Evolutionary conservation across 2,329 filamentous ascomycete genomes (phyloP).

Genomic region (Xylaria sp.): DNA sequence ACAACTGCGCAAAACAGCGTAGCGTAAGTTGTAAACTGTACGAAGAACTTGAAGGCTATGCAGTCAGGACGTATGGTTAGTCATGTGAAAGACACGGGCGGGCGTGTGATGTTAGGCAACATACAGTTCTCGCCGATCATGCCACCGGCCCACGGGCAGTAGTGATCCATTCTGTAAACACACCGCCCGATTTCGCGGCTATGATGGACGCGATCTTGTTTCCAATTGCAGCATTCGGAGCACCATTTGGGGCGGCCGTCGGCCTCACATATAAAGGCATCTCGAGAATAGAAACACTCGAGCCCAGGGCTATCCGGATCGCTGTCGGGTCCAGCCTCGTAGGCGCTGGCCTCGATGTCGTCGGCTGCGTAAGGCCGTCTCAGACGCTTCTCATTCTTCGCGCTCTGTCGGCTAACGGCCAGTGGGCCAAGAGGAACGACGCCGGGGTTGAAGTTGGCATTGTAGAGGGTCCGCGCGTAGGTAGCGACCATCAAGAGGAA

Average conservation of each 20-base stretch:
- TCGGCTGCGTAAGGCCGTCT: conserved; percentile 35
- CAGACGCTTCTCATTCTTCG: conserved; percentile 45
- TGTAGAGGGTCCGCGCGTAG: conserved; percentile 77
- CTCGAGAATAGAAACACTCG: conserved; percentile 81
- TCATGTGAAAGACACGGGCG: not conserved
- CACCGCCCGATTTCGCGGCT: conserved; percentile 84
- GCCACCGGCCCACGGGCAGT: conserved; percentile 96
- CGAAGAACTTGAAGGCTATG: conserved; percentile 86
- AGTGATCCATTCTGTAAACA: conserved; percentile 92
- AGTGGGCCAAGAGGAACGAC: conserved; percentile 73
- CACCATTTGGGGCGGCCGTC: conserved; percentile 92
- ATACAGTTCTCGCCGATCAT: conserved; percentile 83
- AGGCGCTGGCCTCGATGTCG: conserved; percentile 52
- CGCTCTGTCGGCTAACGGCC: conserved; percentile 46
- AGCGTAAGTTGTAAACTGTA: conserved; percentile 85
- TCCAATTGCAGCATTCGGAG: conserved; percentile 84
- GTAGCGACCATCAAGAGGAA: conserved; percentile 72
- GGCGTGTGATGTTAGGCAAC: conserved; percentile 42
- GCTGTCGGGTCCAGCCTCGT: conserved; percentile 54
- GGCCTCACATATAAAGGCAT: conserved; percentile 84
- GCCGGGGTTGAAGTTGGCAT: conserved; percentile 77
- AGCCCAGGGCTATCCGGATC: conserved; percentile 74
- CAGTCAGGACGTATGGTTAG: conserved; percentile 49
- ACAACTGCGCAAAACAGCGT: conserved; percentile 73
- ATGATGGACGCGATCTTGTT: conserved; percentile 88